Conservation (phyloP, 371 early-diverging fungal genomes). For the Paraphysoderma sedebokerense region DNA sequence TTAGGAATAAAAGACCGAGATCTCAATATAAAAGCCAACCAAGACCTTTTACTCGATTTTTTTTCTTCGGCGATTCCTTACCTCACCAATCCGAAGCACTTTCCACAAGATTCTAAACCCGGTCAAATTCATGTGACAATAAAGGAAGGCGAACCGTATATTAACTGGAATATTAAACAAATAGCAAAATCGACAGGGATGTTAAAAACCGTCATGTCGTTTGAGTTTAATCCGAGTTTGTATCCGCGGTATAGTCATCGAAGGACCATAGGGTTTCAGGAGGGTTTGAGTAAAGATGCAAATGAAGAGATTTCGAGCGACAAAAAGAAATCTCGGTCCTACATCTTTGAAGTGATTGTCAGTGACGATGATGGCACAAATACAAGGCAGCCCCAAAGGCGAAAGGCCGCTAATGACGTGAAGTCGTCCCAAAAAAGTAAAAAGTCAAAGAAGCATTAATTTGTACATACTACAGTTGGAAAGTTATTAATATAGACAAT, state of each 20-base stretch:
- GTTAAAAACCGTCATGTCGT: conserved; percentile 30
- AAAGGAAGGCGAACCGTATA: conserved; percentile 74
- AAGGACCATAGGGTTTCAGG: conserved; percentile 78
- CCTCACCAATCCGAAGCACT: conserved; percentile 16
- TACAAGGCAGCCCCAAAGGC: background rate
- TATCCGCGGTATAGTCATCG: conserved; percentile 87
- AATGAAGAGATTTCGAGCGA: conserved; percentile 72
- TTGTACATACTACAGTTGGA: too few relatives aligned
- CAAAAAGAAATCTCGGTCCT: too few relatives aligned
- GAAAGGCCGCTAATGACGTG: too few relatives aligned
- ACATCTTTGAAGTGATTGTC: conserved; percentile 57
- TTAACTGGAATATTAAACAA: conserved; percentile 60
- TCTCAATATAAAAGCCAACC: conserved; percentile 68
- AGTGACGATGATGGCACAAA: conserved; percentile 23
- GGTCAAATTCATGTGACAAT: conserved; percentile 68
- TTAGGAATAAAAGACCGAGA: conserved; percentile 85
- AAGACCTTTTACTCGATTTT: conserved; percentile 49
- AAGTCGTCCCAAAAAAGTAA: too few relatives aligned
- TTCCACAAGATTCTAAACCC: conserved; percentile 1
- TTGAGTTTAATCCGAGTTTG: conserved; percentile 42
- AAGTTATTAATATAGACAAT: too few relatives aligned
- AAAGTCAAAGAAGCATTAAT: too few relatives aligned
- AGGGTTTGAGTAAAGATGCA: conserved; percentile 47
- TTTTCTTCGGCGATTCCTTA: conserved; percentile 40
- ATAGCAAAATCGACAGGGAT: conserved; percentile 44